phyloP scores from a whole-genome alignment of 2,329 filamentous ascomycete genomes.

The Chlorencoelia australis region DNA sequence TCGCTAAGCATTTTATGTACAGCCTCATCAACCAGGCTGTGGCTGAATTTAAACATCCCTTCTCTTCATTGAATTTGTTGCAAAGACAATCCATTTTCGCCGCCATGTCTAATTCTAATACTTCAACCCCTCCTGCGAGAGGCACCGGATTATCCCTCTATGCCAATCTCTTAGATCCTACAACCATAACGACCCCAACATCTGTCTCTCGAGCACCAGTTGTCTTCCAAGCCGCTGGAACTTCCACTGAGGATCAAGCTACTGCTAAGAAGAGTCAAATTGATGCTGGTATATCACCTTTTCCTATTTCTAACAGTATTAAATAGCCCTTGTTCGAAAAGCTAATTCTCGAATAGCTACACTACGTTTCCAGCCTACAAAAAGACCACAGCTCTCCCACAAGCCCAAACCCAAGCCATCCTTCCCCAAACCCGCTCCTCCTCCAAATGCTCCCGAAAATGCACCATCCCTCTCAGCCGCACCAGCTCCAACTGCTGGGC shows the following conservation, averaged over 20 bases:
- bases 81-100: too few relatives aligned
- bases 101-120: conserved; percentile 24
- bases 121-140: conserved; percentile 20
- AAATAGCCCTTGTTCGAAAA: conserved; percentile 27
- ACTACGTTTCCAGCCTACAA: conserved; percentile 79
- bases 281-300: conserved; percentile 52
- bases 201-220: conserved; percentile 73
- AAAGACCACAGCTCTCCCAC: conserved; percentile 56
- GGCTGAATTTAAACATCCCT: conserved; percentile 7
- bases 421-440: conserved; percentile 38
- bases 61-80: not conserved
- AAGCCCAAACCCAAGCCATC: conserved; percentile 52
- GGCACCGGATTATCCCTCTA: conserved; percentile 62
- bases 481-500: conserved; percentile 27
- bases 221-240: conserved; percentile 47
- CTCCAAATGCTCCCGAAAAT: conserved; percentile 14
- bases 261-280: conserved; percentile 49
- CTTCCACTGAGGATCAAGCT: conserved; percentile 33
- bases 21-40: conserved; percentile 10
- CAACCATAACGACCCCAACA: conserved; percentile 34
- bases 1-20: too few relatives aligned
- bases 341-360: conserved; percentile 44
- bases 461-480: conserved; percentile 24
- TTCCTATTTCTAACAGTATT: conserved; percentile 25
- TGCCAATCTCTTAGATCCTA: conserved; percentile 67